Evolutionary conservation across 1,139 yeast species (phyloP), one percentile per base, ranked within the genome.

Genomic region (Zygotorulaspora mrakii): DNA sequence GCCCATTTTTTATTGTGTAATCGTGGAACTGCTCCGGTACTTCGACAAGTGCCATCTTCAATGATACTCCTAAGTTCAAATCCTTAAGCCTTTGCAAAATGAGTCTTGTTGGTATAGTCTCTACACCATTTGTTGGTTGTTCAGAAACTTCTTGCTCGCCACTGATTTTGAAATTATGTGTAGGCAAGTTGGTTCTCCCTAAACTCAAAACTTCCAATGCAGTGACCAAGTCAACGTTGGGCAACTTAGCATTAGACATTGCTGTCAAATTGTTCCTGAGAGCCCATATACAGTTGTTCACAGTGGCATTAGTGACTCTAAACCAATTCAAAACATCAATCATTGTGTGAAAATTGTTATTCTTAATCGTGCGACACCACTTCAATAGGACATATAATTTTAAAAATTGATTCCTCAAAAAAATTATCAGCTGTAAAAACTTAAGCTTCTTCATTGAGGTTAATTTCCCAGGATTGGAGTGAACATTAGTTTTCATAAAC

Each of bases 291-390:
- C 82, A 78, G 45, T 85, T 87, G 35, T 73, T 65, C 40, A 76
- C 78, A 41, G 82, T 75, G 59, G 78, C 77, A 48, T 82, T 79
- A 52, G 88, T 94, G 44, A 86, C 88, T 46, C 94, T 71, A 34
- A 89, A 71, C 94, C 95, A 89, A 45, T 85, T 83, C 46, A 91
- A 76, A 17, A 89, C 70, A 63, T 91, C 97, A 43, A 91, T 88
- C 50, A 88, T 69, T 40, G 73, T 73, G 26, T 82, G 76, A 40
- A 89, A 79, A 41, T 83, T 87, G 38, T 77, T 71, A 9, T 89
- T 72, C 22, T 77, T 79, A 22, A 75, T 71, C 4, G 66, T 62
- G 31, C 59, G 57, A 1, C 95, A 77, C 97, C 97, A 91, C 62
- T 88, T 88, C 33, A 83, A 76, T 35, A 91, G 66, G 3, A 94